Conservation (phyloP, 2,329 filamentous ascomycete genomes). For the Sporothrix variecibatus region DNA sequence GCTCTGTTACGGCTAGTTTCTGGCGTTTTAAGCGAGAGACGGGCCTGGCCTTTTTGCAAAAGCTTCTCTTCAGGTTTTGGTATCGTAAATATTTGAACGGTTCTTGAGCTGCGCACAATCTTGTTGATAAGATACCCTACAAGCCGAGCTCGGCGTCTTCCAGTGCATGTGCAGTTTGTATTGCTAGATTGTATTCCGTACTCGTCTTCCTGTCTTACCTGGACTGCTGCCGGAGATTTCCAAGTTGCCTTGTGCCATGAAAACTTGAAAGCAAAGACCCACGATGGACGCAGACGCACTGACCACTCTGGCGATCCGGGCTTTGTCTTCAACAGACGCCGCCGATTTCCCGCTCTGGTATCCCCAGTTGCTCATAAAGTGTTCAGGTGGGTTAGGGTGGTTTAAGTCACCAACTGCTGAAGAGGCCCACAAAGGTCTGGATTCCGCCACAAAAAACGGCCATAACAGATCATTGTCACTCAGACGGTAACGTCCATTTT, state of each 20-base stretch:
- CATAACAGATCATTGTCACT: background rate
- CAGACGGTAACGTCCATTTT: background rate
- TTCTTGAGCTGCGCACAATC: background rate
- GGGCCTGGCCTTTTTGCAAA: background rate
- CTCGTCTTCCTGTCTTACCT: background rate
- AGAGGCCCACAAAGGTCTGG: background rate
- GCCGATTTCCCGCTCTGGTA: background rate
- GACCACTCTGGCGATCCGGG: background rate
- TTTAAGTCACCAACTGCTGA: background rate
- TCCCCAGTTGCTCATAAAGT: background rate
- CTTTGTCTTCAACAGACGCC: background rate
- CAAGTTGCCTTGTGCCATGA: background rate
- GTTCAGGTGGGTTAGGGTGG: background rate
- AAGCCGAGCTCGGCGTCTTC: background rate
- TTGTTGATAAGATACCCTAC: background rate
- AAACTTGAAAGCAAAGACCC: background rate
- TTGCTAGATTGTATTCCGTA: background rate
- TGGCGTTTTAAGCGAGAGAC: background rate
- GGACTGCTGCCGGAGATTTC: background rate
- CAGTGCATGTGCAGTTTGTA: background rate
- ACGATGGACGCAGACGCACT: background rate
- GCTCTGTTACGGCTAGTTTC: background rate
- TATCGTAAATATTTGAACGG: background rate
- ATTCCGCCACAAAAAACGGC: background rate
- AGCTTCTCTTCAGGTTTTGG: background rate